Evolutionary conservation across 2,329 filamentous ascomycete genomes (phyloP).

Genomic region (Corinectria fuckeliana): DNA sequence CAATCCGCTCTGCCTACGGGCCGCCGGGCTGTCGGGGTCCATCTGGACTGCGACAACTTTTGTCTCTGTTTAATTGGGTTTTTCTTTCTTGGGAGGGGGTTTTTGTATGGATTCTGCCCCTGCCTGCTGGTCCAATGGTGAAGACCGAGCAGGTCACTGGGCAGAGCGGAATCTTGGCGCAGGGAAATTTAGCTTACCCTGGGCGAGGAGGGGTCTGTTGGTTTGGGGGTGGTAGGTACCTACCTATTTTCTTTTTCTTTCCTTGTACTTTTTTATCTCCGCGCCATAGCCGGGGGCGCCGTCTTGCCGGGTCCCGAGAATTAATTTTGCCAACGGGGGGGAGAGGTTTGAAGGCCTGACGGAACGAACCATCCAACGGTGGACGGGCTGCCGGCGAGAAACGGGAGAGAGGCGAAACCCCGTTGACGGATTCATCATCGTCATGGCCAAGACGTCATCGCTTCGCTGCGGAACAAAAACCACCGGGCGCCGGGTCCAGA

Average conservation of each 20-base stretch:
- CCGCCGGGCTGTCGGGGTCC: no score
- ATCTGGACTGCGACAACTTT: conserved; percentile 6
- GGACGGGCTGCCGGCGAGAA: background rate
- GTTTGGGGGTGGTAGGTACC: background rate
- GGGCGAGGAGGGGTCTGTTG: no score
- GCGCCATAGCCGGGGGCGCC: conserved; percentile 29
- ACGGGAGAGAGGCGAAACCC: background rate
- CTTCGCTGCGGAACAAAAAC: no score
- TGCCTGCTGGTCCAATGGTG: conserved; percentile 8
- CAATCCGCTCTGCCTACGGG: no score
- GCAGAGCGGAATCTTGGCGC: background rate
- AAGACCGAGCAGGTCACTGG: conserved; percentile 13
- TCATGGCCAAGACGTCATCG: background rate
- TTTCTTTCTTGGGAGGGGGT: no score
- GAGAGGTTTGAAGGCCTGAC: background rate
- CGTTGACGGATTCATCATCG: no score
- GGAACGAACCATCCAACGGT: no score
- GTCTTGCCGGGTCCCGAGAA: conserved; percentile 30
- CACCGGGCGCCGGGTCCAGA: background rate
- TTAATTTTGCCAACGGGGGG: background rate
- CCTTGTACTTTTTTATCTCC: conserved; percentile 23
- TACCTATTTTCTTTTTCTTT: background rate
- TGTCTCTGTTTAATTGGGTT: no score
- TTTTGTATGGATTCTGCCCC: no score
- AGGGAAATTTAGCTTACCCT: no score